Evolutionary conservation across 371 early-diverging fungal species (phyloP).

Genomic region (Actinomortierella wolfii): DNA sequence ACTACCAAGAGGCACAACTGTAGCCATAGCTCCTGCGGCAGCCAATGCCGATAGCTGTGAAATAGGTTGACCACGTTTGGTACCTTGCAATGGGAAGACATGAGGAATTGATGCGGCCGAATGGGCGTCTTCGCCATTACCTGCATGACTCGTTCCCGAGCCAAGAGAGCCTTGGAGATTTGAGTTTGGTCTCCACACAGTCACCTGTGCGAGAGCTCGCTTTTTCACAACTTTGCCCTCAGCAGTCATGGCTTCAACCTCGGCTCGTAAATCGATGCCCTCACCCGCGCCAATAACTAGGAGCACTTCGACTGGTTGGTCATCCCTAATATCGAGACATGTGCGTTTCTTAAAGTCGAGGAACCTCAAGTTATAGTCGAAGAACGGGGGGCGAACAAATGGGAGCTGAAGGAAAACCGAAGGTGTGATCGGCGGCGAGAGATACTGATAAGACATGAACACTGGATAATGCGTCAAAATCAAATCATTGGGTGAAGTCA

Average conservation of each 20-base stretch:
- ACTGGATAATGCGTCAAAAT: constrained; percentile 38
- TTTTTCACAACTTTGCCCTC: constrained; percentile 36
- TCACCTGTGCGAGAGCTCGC: constrained; percentile 36
- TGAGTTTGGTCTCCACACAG: constrained; percentile 33
- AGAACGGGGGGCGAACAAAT: constrained; percentile 40
- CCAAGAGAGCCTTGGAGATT: no score
- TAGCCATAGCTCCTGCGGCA: no score
- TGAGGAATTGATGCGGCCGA: no score
- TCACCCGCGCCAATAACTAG: constrained; percentile 36
- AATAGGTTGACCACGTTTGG: no score
- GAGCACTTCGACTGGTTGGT: constrained; percentile 37
- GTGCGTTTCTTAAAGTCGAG: constrained; percentile 37
- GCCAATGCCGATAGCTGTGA: no score
- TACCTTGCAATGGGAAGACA: no score
- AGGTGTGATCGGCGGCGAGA: constrained; percentile 35
- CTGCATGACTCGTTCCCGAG: no score
- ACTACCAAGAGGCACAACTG: no score
- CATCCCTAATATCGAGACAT: constrained; percentile 33
- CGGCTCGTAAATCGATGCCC: constrained; percentile 32
- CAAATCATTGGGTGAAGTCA: constrained; percentile 37
- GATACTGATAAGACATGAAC: constrained; percentile 38
- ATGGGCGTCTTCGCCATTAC: no score
- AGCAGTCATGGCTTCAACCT: constrained; percentile 35
- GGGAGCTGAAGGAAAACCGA: constrained; percentile 34
- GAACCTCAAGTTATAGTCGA: constrained; percentile 40